These are phyloP conservation scores for Xylaria sp. DNA, from an alignment of 2,329 filamentous ascomycete genomes.

Conservation along the genomic window DNA sequence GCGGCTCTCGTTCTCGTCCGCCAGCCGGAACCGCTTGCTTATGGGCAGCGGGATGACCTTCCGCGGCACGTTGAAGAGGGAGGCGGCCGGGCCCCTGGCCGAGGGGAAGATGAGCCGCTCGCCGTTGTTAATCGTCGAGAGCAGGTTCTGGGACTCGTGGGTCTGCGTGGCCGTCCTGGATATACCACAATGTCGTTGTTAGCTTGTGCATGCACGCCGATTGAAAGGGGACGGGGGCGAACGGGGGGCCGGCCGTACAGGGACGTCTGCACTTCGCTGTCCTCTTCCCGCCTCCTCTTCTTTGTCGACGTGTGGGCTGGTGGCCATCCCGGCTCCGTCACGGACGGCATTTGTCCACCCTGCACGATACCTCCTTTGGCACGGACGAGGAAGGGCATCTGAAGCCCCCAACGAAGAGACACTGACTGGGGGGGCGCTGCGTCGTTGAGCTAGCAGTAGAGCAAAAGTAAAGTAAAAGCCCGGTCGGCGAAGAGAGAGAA, in stretches of 20 bases:
- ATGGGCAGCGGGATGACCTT: constrained; percentile 34
- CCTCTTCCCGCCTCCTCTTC: constrained; percentile 43
- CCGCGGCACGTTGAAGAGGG: constrained; percentile 27
- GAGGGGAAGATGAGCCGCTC: constrained; percentile 30
- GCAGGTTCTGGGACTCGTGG: constrained; percentile 23
- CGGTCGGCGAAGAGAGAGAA: not conserved
- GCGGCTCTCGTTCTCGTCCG: constrained; percentile 21
- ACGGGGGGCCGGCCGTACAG: constrained; percentile 27
- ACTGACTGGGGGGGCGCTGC: not conserved
- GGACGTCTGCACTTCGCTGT: constrained; percentile 31
- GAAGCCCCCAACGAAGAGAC: not conserved
- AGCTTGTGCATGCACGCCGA: constrained; percentile 20
- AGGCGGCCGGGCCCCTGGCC: constrained; percentile 6
- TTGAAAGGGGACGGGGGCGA: constrained; percentile 9
- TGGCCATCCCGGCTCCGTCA: constrained; percentile 38
- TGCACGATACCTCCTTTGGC: constrained; percentile 4
- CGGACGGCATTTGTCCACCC: constrained; percentile 40
- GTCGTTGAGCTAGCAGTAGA: not conserved
- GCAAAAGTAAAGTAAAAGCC: not conserved
- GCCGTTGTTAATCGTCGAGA: constrained; percentile 32
- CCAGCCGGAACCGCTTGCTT: constrained; percentile 33
- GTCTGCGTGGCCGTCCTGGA: constrained; percentile 20
- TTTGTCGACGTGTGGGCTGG: constrained; percentile 36
- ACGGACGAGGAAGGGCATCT: not conserved
- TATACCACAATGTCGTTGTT: constrained; percentile 11